Base-by-base conservation (phyloP, 371 early-diverging fungal species). In the Mortierella sp. region DNA sequence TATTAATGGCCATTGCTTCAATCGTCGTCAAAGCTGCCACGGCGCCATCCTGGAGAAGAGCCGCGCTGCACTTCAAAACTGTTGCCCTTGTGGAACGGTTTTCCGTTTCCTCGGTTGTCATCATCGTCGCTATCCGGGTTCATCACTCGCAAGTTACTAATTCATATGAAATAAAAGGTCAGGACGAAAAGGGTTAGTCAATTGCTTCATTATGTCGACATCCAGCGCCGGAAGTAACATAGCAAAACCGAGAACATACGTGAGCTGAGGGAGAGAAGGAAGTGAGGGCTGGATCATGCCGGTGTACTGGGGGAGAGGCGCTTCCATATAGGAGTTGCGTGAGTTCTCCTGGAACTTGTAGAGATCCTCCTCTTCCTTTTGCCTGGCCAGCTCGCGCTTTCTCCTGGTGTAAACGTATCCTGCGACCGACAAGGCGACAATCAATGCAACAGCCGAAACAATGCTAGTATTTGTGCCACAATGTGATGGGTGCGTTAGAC, bases 11-110 rank as follows among this genome's bases (percentile, higher is more conserved):
- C 34, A 3, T 24, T 54, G 11, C 43, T 57, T 84, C 64, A 84
- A 69, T 84, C 84, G 51, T 84, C 84, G 50, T 80, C 84, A 70
- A 84, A 84, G 70, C 84, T 84, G 46, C 84, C 84, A 46, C 84
- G 84, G 48, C 84, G 80, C 84, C 84, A 84, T 75, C 84, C 84
- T 70, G 84, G 78, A 43, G 84, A 75, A 1, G 73, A 57, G 24
- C 72, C 54, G 9, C 77, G 69, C 26, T 72, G 43, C 5, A 61
- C 77, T n/a, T 84, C 76, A 64, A 76, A 73, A 9, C 71, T 61
- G 44, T 44, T 3, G 16, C 37, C 55, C 6, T 43, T 21, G 5
- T n/a, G 31, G 55, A 26, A 26, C 50, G 34, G 59, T 8, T 28
- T 6, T 16, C 57, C 44, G 5, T 50, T 6, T n/a, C 43, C 59